Evolutionary conservation across 352 stramenopile genomes (phyloP).

Genomic region (Globisporangium rhizosaccharum): DNA sequence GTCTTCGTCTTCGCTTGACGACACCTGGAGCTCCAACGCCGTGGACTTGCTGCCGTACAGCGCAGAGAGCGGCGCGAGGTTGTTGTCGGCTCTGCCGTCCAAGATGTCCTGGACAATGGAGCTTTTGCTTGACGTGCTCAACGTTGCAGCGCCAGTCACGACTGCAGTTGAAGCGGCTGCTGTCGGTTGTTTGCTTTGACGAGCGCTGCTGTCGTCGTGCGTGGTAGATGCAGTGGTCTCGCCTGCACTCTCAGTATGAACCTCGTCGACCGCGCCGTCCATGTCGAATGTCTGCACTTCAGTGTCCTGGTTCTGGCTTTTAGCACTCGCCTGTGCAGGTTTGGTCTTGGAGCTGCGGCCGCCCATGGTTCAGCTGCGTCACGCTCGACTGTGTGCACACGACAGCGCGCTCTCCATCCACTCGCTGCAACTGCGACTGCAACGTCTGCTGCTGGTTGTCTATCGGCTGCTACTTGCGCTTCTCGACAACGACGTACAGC

Average conservation of each 20-base stretch:
- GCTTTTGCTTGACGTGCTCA: slow-evolving; percentile 22
- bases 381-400: slow-evolving; percentile 1
- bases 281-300: slow-evolving; percentile 24
- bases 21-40: slow-evolving; percentile 9
- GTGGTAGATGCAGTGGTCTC: neutral
- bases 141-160: slow-evolving; percentile 22
- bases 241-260: slow-evolving; percentile 3
- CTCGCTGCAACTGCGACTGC: neutral
- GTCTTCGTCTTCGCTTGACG: slow-evolving; percentile 14
- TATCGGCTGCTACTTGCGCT: no score
- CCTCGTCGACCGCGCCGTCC: slow-evolving; percentile 28
- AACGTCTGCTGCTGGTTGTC: no score
- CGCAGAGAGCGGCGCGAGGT: slow-evolving; percentile 5
- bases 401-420: slow-evolving; percentile 7
- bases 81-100: slow-evolving; percentile 10
- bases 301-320: slow-evolving; percentile 16
- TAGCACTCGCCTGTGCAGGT: slow-evolving; percentile 6
- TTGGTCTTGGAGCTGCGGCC: slow-evolving; percentile 51
- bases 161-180: neutral
- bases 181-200: neutral
- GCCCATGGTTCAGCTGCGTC: slow-evolving; percentile 28
- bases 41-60: neutral
- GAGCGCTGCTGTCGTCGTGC: neutral
- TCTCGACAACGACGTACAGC: no score
- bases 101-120: slow-evolving; percentile 6